Evolutionary conservation across 768 basidiomycete species (phyloP).

Genomic region (Rhodosporidiobolus sp.): DNA sequence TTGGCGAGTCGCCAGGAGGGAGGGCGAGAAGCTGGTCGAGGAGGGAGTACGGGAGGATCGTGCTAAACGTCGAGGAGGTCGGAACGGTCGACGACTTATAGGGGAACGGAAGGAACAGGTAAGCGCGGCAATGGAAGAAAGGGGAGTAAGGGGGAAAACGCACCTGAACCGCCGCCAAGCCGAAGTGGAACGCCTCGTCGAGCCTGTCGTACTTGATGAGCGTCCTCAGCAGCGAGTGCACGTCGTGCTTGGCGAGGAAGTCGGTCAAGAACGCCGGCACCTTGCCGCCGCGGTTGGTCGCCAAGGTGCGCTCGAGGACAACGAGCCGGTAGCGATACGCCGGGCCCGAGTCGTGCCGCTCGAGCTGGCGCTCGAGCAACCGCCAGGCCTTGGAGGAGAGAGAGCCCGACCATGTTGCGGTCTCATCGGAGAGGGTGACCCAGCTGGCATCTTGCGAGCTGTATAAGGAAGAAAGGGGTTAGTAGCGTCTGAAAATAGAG

Average conservation of each 20-base stretch:
- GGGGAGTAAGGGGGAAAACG: slow-evolving; percentile 51
- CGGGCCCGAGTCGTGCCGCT: slow-evolving; percentile 68
- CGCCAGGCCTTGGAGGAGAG: slow-evolving; percentile 78
- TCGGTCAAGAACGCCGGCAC: slow-evolving; percentile 82
- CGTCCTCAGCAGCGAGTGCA: slow-evolving; percentile 76
- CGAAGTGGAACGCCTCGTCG: slow-evolving; percentile 61
- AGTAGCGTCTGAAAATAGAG: slow-evolving; percentile 2
- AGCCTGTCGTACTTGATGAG: slow-evolving; percentile 75
- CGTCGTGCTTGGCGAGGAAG: slow-evolving; percentile 61
- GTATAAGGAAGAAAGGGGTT: slow-evolving; percentile 26
- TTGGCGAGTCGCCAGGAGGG: slow-evolving; percentile 10
- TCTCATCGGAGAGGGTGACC: slow-evolving; percentile 69
- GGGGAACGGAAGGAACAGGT: slow-evolving; percentile 56
- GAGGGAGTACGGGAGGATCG: slow-evolving; percentile 77
- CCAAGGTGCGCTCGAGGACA: slow-evolving; percentile 71
- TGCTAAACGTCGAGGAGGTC: slow-evolving; percentile 55
- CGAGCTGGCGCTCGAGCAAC: slow-evolving; percentile 75
- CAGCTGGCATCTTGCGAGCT: slow-evolving; percentile 75
- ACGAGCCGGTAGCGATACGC: slow-evolving; percentile 75
- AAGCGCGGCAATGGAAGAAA: slow-evolving; percentile 17
- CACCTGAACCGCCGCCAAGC: slow-evolving; percentile 55
- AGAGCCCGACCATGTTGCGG: slow-evolving; percentile 78
- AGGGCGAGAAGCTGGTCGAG: slow-evolving; percentile 71
- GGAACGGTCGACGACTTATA: slow-evolving; percentile 56
- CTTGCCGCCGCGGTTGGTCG: slow-evolving; percentile 56